Evolutionary conservation across 164 flowering plant species (phyloP).

Genomic region (Sextonia rubra): DNA sequence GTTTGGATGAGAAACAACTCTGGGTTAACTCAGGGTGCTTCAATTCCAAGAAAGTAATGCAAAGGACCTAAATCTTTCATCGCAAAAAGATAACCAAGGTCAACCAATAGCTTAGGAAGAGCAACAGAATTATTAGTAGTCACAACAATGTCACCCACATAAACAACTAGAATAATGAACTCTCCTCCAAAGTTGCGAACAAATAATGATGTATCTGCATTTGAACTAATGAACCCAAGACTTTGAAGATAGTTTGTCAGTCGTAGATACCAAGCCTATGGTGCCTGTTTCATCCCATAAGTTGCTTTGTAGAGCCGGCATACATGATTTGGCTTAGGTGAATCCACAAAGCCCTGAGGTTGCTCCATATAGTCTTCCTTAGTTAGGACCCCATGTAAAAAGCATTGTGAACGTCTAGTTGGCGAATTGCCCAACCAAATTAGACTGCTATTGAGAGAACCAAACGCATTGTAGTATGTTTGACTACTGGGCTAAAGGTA

Average conservation of each 20-base stretch:
- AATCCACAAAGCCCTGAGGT: neutral
- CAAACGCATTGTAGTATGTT: neutral
- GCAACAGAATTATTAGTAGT: neutral
- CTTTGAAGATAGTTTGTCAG: neutral
- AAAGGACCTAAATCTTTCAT: neutral
- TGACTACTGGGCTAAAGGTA: neutral
- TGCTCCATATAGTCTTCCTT: neutral
- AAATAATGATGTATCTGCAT: neutral
- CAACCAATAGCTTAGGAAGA: neutral
- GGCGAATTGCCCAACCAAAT: neutral
- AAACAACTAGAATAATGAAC: neutral
- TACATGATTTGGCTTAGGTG: neutral
- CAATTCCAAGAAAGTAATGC: neutral
- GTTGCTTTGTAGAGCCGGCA: neutral
- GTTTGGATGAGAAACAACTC: neutral
- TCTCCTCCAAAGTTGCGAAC: neutral
- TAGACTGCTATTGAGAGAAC: neutral
- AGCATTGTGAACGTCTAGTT: too few relatives aligned
- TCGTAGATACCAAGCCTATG: neutral
- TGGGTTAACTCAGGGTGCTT: neutral
- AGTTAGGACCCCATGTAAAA: neutral
- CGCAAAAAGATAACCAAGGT: neutral
- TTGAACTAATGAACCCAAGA: neutral
- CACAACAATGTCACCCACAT: neutral
- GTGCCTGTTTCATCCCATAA: neutral